Base-by-base conservation (phyloP, 139 green algal genomes). In the Tetradesmus lagerheimii region DNA sequence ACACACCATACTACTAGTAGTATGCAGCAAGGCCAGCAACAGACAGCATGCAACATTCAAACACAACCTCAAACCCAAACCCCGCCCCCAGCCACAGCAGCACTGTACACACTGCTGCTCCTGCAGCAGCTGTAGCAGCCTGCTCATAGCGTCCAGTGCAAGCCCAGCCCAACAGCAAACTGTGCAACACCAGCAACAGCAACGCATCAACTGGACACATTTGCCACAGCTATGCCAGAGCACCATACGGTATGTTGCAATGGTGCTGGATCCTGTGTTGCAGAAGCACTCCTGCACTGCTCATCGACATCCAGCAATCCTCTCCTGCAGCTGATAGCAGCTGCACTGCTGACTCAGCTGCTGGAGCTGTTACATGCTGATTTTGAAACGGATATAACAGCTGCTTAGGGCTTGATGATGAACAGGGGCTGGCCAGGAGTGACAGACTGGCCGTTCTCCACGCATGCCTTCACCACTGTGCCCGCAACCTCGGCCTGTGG, bases 401-500 rank as follows among this genome's bases (percentile, higher is more conserved):
- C 66, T 76, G 29, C 66, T 50, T 29, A 80, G 18, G 91, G 92
- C 89, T 94, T 95, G 91, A 97, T 95, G 89, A 97, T 86, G 38
- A 97, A 80, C 62, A 97, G 88, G n/a, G 93, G 82, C 95, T 96
- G 91, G 66, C 97, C 96, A 45, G 95, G 93, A 16, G 93, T 94
- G 23, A 99, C 93, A 2, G 96, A 83, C 53, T 94, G 92, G 77
- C 94, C 97, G 84, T 99, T 98, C 31, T 97, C 93, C 23, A 92
- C 92, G 25, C 97, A 66, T 67, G 98, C 93, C 91, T 98, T 96
- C 66, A 97, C 92, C 1, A 99, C 90, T 45, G 94, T 96, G 41
- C 97, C 97, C 31, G 80, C 91, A 6, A 96, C 87, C 90, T 99
- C 97, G 18, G 96, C 95, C 95, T 98, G 92, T 9, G 50, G 47